These are phyloP conservation scores for Solanum okadae DNA, from an alignment of 257 asterid species.

Conservation along the genomic window DNA sequence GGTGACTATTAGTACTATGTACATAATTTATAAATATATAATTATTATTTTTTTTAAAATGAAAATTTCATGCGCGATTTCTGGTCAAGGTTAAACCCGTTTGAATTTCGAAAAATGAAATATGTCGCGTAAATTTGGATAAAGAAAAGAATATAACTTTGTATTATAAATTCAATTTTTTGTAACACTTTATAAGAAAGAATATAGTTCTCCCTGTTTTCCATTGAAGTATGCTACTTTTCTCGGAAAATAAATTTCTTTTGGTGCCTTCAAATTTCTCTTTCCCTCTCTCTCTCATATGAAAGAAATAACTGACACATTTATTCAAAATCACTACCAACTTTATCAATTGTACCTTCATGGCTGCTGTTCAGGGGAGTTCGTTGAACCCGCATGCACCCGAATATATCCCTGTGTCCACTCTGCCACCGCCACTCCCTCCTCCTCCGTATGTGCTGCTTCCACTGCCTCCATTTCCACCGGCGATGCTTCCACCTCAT, in stretches of 20 bases:
- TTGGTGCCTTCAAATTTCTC: neutral
- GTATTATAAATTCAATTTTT: too few species aligned
- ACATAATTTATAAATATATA: too few species aligned
- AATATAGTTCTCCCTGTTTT: too few species aligned
- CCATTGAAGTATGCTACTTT: neutral
- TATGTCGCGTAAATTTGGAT: too few species aligned
- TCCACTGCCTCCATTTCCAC: neutral
- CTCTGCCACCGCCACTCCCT: neutral
- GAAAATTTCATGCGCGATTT: too few species aligned
- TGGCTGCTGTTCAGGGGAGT: neutral
- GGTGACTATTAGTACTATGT: too few species aligned
- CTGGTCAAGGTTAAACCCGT: fast-evolving
- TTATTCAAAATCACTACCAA: neutral
- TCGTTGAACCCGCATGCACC: neutral
- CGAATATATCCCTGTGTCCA: neutral
- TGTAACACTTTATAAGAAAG: too few species aligned
- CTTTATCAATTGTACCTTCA: neutral
- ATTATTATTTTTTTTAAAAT: too few species aligned
- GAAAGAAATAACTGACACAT: neutral
- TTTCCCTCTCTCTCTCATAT: neutral
- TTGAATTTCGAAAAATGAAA: too few species aligned
- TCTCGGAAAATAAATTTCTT: neutral
- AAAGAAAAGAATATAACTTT: too few species aligned
- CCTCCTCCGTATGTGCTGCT: neutral
- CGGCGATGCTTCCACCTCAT: neutral